Evolutionary conservation across 2,329 filamentous ascomycete genomes (phyloP), one percentile per base, ranked within the genome.

Genomic region (Bertia moriformis): DNA sequence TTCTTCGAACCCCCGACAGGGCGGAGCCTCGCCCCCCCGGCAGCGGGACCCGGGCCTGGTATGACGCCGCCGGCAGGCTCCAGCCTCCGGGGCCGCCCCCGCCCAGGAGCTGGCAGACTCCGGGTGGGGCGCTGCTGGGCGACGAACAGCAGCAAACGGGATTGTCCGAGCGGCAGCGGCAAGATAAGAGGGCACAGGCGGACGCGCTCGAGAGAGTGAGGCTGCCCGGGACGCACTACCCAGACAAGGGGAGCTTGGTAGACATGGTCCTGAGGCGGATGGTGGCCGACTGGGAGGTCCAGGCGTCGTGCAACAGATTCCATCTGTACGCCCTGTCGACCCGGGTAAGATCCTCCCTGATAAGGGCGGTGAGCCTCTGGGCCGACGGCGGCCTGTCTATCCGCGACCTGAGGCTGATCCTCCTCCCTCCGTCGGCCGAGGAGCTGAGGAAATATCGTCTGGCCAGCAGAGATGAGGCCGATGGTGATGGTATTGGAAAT

Each of bases 81-180:
- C n/a, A n/a, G n/a, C n/a, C n/a, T n/a, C n/a, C 74, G 2, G 74
- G 74, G 0, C 74, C 74, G 17, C 65, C 72, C 18, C 66, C 74
- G 17, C 74, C 74, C 2, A 61, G 62, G 27, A 77, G 71, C 49
- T 79, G 74, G 74, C 51, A 63, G 41, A 45, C 58, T 42, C 47
- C 51, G 41, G 58, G 57, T 2, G 51, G 42, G 15, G 12, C 24
- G 17, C 4, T 5, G 22, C 14, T 19, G 18, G 10, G 36, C 38
- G 43, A 27, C 33, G 27, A 12, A 18, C 41, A 37, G 20, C 37
- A 13, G 44, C 38, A 38, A 42, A 22, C 40, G 38, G 22, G 36
- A 19, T 39, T 41, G 45, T 24, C 37, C 38, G 13, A 52, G 24
- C 51, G 51, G 24, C 44, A 47, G 17, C 54, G 53, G 44, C 53